phyloP scores from a whole-genome alignment of 768 basidiomycete species.

The Macrolepiota albuminosa region DNA sequence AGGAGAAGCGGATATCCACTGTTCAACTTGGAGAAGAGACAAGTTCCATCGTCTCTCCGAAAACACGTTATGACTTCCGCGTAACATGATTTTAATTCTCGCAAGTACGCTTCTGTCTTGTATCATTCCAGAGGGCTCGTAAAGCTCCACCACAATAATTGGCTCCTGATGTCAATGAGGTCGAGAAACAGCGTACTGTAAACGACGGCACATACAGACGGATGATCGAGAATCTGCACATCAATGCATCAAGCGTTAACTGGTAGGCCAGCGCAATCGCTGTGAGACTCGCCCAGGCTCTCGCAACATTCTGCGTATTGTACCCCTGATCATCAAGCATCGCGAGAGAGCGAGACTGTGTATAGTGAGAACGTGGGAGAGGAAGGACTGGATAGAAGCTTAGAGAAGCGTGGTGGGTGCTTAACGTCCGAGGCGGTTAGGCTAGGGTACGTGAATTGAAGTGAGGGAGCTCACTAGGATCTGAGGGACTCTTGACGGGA shows the following conservation, averaged over 20 bases:
- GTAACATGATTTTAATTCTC: conserved; percentile 37
- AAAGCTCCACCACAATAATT: conserved; percentile 37
- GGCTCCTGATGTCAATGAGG: background rate
- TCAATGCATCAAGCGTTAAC: conserved; percentile 44
- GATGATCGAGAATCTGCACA: conserved; percentile 68
- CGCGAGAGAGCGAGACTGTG: conserved; percentile 76
- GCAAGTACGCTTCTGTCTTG: conserved; percentile 63
- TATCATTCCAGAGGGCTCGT: conserved; percentile 69
- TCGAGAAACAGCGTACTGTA: conserved; percentile 22
- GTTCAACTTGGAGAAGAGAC: background rate
- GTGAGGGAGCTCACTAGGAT: conserved; percentile 36
- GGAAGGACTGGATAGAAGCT: conserved; percentile 65
- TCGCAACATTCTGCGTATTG: conserved; percentile 73
- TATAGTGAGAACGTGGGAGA: conserved; percentile 45
- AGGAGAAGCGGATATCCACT: background rate
- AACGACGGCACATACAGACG: conserved; percentile 74
- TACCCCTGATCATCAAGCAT: conserved; percentile 89
- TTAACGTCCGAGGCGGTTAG: conserved; percentile 52
- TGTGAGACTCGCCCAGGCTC: conserved; percentile 84
- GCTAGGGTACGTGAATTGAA: background rate
- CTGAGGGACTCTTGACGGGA: conserved; percentile 44
- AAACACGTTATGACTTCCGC: conserved; percentile 23
- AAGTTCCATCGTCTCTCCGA: conserved; percentile 23
- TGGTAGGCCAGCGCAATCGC: conserved; percentile 59
- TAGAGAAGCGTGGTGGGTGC: conserved; percentile 76